Conservation (phyloP, 1,139 yeast species). For the Eremothecium sinecaudum region DNA sequence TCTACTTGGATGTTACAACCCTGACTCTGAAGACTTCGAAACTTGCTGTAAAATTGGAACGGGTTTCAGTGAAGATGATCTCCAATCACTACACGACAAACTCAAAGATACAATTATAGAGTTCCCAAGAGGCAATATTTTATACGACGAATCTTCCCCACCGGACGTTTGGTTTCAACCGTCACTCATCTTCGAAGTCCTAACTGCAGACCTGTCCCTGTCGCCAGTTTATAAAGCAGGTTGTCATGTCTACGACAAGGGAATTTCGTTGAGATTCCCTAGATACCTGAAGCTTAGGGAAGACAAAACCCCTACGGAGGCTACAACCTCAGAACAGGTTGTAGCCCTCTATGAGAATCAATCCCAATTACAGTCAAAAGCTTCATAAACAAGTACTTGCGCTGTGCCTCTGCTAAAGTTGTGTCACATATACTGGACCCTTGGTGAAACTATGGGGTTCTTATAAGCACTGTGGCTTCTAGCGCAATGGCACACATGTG, state of each 20-base stretch:
- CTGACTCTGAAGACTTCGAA: constrained; percentile 85
- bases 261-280: constrained; percentile 86
- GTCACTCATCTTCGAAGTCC: constrained; percentile 72
- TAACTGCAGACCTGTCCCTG: constrained; percentile 87
- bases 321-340: constrained; percentile 83
- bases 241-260: constrained; percentile 65
- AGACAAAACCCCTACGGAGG: constrained; percentile 82
- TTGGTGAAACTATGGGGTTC: no score
- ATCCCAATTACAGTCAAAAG: no score
- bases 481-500: no score
- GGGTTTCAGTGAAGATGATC: constrained; percentile 84
- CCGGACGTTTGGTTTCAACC: constrained; percentile 99
- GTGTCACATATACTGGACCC: no score
- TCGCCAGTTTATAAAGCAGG: constrained; percentile 94
- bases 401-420: no score
- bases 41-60: constrained; percentile 97
- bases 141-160: constrained; percentile 59
- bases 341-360: constrained; percentile 82
- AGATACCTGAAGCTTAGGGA: constrained; percentile 78
- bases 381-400: no score
- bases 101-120: constrained; percentile 61
- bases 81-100: constrained; percentile 48
- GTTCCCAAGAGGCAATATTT: constrained; percentile 60
- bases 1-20: constrained; percentile 78
- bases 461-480: no score